Conservation (phyloP, 805 yeast species). For the Vanderwaltozyma verrucispora region DNA sequence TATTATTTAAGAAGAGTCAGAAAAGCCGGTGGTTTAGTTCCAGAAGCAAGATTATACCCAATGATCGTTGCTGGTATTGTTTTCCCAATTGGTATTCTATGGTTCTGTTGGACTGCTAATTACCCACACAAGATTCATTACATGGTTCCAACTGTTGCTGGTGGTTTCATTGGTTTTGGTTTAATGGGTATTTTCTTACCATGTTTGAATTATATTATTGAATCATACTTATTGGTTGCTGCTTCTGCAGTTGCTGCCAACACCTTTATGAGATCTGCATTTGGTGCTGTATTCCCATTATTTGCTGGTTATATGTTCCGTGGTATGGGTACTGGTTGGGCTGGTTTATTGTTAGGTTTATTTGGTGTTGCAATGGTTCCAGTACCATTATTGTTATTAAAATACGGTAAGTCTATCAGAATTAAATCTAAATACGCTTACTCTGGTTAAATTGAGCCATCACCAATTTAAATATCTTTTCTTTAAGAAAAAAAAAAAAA, state of each 20-base stretch:
- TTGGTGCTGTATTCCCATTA: slow-evolving; percentile 64
- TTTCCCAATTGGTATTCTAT: slow-evolving; percentile 70
- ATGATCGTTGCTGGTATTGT: slow-evolving; percentile 61
- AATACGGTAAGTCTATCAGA: slow-evolving; percentile 49
- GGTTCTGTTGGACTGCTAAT: slow-evolving; percentile 86
- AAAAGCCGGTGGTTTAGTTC: slow-evolving; percentile 50
- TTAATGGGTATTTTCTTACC: slow-evolving; percentile 58
- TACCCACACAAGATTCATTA: slow-evolving; percentile 63
- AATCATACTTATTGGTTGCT: slow-evolving; percentile 57
- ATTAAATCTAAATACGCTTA: slow-evolving; percentile 47
- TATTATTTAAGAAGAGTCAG: slow-evolving; percentile 38
- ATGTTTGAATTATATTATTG: slow-evolving; percentile 61
- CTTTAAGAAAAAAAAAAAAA: background rate
- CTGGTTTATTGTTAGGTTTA: slow-evolving; percentile 60
- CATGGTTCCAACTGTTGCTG: slow-evolving; percentile 68
- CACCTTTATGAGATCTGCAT: slow-evolving; percentile 55
- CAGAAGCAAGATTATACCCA: slow-evolving; percentile 72
- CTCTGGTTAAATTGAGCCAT: slow-evolving; percentile 4
- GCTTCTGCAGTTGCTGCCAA: slow-evolving; percentile 75
- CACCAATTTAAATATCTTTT: no score
- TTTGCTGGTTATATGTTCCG: slow-evolving; percentile 64
- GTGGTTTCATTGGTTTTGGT: slow-evolving; percentile 58
- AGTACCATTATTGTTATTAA: slow-evolving; percentile 57
- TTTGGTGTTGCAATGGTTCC: slow-evolving; percentile 48
- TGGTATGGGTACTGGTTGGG: slow-evolving; percentile 66